A percentile compares a stretch with the other conserved stretches of the same genome.
phyloP scores from a whole-genome alignment of 192 early-diverging fungal genomes.

The Coemansia sp. region DNA sequence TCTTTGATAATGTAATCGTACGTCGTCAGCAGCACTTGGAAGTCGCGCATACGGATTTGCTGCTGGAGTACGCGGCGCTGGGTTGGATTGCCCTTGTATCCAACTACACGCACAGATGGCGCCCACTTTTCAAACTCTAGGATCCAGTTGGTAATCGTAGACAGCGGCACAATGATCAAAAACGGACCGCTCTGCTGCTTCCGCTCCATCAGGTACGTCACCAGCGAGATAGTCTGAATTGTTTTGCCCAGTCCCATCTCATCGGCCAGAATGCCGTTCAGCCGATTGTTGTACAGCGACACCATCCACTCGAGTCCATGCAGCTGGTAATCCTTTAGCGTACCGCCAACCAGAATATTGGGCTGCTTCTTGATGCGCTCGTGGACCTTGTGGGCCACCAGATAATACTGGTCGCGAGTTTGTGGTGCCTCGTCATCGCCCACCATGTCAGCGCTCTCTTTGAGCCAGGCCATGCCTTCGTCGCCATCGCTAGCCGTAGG shows the following conservation, averaged over 20 bases:
- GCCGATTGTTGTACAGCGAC: slow-evolving; percentile 94
- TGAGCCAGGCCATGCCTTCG: slow-evolving; percentile 33
- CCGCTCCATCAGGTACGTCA: slow-evolving; percentile 92
- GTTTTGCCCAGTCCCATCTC: slow-evolving; percentile 91
- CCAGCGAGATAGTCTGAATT: slow-evolving; percentile 94
- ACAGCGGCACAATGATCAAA: slow-evolving; percentile 93
- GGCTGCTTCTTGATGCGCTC: slow-evolving; percentile 84
- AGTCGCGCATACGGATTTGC: slow-evolving; percentile 71
- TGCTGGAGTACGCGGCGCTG: slow-evolving; percentile 70
- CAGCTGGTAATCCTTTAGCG: slow-evolving; percentile 93
- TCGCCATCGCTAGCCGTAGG: slow-evolving; percentile 24
- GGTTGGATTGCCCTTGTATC: slow-evolving; percentile 87
- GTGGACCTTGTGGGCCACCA: slow-evolving; percentile 79
- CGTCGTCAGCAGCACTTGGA: slow-evolving; percentile 95
- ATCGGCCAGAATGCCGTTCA: slow-evolving; percentile 98
- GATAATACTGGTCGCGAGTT: slow-evolving; percentile 73
- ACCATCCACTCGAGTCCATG: slow-evolving; percentile 99
- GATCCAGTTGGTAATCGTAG: slow-evolving; percentile 96
- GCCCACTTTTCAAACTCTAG: slow-evolving; percentile 99
- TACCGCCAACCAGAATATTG: slow-evolving; percentile 80
- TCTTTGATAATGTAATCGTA: slow-evolving; percentile 98
- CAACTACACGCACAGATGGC: slow-evolving; percentile 80
- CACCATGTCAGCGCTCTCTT: slow-evolving; percentile 38
- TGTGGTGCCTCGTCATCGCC: slow-evolving; percentile 42
- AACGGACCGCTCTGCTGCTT: slow-evolving; percentile 96